These are phyloP conservation scores for Fusarium robinianum DNA, from an alignment of 2,329 filamentous ascomycete genomes.

Conservation along the genomic window DNA sequence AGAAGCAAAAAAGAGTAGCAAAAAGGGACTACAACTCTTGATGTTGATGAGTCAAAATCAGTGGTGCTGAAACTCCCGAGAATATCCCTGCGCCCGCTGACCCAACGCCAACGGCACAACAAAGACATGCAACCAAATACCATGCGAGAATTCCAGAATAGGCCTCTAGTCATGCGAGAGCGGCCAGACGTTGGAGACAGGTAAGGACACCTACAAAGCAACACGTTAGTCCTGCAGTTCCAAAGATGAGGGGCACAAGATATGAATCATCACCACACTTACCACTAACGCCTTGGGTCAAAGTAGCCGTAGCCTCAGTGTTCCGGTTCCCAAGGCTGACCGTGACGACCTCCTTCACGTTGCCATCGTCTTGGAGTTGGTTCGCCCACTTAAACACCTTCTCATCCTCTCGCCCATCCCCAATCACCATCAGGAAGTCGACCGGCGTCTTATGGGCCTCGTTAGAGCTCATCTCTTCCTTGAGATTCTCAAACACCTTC, in stretches of 20 bases:
- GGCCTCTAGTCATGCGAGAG: constrained; percentile 26
- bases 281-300: constrained; percentile 93
- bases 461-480: constrained; percentile 42
- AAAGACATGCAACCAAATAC: constrained; percentile 31
- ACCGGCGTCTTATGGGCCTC: constrained; percentile 51
- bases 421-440: constrained; percentile 88
- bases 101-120: constrained; percentile 34
- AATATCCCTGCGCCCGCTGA: constrained; percentile 30
- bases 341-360: constrained; percentile 73
- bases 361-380: constrained; percentile 62
- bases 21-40: constrained; percentile 21
- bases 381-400: constrained; percentile 96
- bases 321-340: constrained; percentile 86
- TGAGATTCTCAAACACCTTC: constrained; percentile 68
- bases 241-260: background rate
- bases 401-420: constrained; percentile 91
- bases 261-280: constrained; percentile 43
- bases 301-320: constrained; percentile 81
- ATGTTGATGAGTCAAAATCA: constrained; percentile 9
- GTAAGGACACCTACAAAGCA: constrained; percentile 45
- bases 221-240: constrained; percentile 6
- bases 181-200: constrained; percentile 49
- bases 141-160: constrained; percentile 26
- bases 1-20: too few species aligned
- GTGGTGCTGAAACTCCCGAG: constrained; percentile 13